phyloP scores from a whole-genome alignment of 306 rosid genomes.

The Cucumis melo region DNA sequence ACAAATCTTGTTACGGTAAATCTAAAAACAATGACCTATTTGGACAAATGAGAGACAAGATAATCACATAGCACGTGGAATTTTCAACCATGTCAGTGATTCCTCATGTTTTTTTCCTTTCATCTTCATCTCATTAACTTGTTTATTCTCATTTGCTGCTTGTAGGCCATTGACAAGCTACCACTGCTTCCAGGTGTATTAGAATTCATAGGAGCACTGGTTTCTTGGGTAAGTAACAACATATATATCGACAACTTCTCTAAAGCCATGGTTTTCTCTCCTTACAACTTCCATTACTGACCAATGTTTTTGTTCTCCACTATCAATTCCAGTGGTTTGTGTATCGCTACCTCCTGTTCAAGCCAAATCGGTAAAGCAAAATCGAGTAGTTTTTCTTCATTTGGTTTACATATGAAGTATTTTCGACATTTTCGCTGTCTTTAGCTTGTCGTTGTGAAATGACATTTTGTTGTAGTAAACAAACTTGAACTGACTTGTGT shows the following conservation, averaged over 20 bases:
- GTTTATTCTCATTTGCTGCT: not conserved
- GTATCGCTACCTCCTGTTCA: constrained; percentile 89
- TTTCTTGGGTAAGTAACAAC: constrained; percentile 44
- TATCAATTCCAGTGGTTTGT: constrained; percentile 73
- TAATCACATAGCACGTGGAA: not conserved
- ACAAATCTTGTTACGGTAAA: constrained; percentile 56
- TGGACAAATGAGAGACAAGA: not conserved
- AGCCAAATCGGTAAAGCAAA: constrained; percentile 64
- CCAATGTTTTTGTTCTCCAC: constrained; percentile 6
- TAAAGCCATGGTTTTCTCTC: not conserved
- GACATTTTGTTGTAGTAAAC: not conserved
- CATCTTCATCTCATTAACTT: not conserved
- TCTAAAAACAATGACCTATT: not conserved
- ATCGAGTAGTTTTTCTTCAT: not conserved
- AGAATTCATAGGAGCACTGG: constrained; percentile 66
- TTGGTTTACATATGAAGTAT: not conserved
- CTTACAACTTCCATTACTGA: not conserved
- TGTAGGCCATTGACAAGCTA: constrained; percentile 65
- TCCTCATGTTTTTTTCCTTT: not conserved
- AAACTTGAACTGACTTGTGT: not conserved
- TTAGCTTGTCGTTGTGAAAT: not conserved
- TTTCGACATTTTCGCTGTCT: not conserved
- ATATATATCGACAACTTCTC: not conserved
- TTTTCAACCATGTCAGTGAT: not conserved
- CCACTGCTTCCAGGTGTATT: constrained; percentile 50